Base-by-base conservation (phyloP, 768 basidiomycete species). In the Suillus americanus region DNA sequence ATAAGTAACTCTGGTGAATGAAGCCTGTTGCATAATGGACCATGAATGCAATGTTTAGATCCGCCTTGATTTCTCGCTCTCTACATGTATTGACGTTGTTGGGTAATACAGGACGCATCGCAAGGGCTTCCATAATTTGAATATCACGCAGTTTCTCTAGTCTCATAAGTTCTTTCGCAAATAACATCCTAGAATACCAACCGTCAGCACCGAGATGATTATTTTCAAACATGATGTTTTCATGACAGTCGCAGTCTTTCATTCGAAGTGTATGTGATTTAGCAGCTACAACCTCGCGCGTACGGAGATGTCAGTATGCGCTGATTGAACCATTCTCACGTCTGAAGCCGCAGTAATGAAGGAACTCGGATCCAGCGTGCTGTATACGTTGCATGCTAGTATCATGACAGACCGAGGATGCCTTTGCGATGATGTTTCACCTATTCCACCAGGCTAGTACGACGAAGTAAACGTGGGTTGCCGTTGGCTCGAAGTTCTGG, bases 1-100 rank as follows among this genome's bases (percentile, higher is more conserved):
- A 40, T 59, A 59, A 59, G 57, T 59, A 59, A 59, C 57, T 30
- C 2, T 59, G 57, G 40, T 59, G 57, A 59, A 59, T 41, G 18
- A 41, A 59, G 57, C 57, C 25, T 59, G 41, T 41, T 59, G 40
- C 30, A 33, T 35, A 20, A 54, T 54, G 53, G 53, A 54, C 13
- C 18, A n/a, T n/a, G 53, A 30, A 30, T 20, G 9, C 18, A 5
- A 30, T 20, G 5, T 18, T 18, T 16, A 2, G 16, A 51, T 51
- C 10, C 4, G 8, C 8, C 7, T 30, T 30, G 50, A 30, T 50
- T 28, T 51, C 25, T 3, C 16, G 30, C 10, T 25, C 10, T 25
- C 3, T 2, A 46, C 7, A 16, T 16, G 10, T n/a, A 20, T 30
- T 20, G 51, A 16, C 0, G 4, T 23, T 13, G 5, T 12, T n/a